phyloP scores from a whole-genome alignment of 2,329 filamentous ascomycete genomes.

The Capronia coronata region DNA sequence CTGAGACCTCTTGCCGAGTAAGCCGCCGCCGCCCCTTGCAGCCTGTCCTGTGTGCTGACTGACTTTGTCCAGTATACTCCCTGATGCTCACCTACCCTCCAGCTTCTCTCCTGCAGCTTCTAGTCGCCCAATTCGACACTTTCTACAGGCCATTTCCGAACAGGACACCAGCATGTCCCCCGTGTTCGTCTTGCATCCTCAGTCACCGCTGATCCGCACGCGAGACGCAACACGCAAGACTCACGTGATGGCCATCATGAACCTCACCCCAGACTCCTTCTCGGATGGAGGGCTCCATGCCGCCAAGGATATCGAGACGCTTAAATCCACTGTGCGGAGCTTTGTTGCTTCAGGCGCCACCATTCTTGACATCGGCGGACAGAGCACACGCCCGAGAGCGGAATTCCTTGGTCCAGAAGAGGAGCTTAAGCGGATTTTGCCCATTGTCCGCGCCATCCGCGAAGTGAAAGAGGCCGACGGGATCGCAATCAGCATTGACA shows the following conservation, averaged over 20 bases:
- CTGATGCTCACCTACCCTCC: slow-evolving; percentile 12
- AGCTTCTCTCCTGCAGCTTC: slow-evolving; percentile 8
- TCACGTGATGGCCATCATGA: slow-evolving; percentile 86
- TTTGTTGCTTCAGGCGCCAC: slow-evolving; percentile 66
- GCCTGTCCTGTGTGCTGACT: background rate
- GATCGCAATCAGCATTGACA: slow-evolving; percentile 81
- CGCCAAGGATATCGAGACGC: slow-evolving; percentile 40
- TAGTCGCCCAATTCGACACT: slow-evolving; percentile 11
- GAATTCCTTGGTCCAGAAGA: slow-evolving; percentile 62
- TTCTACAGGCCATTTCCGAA: slow-evolving; percentile 39
- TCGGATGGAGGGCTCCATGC: slow-evolving; percentile 74
- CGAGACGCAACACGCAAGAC: slow-evolving; percentile 55
- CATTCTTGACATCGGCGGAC: slow-evolving; percentile 87
- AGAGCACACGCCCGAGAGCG: slow-evolving; percentile 78
- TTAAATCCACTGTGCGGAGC: slow-evolving; percentile 53
- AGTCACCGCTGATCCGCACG: slow-evolving; percentile 52
- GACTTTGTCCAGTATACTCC: slow-evolving; percentile 19
- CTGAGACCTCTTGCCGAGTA: slow-evolving; percentile 73
- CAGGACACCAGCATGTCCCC: slow-evolving; percentile 31
- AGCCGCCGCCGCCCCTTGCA: slow-evolving; percentile 23
- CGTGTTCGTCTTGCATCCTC: slow-evolving; percentile 36
- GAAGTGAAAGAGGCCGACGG: slow-evolving; percentile 49
- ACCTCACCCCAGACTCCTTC: slow-evolving; percentile 93
- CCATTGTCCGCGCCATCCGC: slow-evolving; percentile 68
- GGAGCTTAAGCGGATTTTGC: slow-evolving; percentile 71